Base-by-base conservation (phyloP, 441 rosid genomes). In the Erodium chrysanthum region DNA sequence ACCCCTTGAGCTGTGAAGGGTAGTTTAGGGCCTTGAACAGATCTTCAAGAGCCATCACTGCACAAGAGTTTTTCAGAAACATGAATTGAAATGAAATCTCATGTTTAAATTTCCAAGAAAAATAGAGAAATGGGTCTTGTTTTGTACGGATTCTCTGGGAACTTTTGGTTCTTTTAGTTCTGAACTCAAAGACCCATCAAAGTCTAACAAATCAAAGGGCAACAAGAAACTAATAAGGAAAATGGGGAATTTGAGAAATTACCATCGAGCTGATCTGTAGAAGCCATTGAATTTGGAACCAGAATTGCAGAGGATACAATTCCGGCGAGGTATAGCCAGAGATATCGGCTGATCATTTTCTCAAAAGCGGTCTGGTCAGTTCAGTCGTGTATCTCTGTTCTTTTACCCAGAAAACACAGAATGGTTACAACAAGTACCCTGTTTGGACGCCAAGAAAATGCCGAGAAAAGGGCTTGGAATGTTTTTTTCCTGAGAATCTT, bases 241-340 rank as follows among this genome's bases (percentile, higher is more conserved):
- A 42, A 12, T 18, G 21, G 29, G 44, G 64, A 4, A 60, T 20
- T 15, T 44, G 12, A 67, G 37, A 74, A 64, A 61, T 73, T 84
- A 91, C 99, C 91, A 65, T 91, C 96, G 33, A 82, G 75, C 21
- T 79, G 80, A 80, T 91, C 89, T 31, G 96, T 89, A 31, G 68
- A 70, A 7, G 91, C 84, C 52, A 70, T 64, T 66, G 85, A 74
- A 33, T 70, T 75, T 64, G 68, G 68, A 79, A 75, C 74, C 60
- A 84, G 74, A 71, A 72, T 68, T 65, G 67, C 74, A 7, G 60
- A 75, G 84, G 84, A 60, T 65, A 81, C 50, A 61, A 78, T 31
- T 10, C 70, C 72, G 18, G 68, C 21, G 50, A 78, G 70, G 71
- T 18, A 71, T 58, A 54, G 35, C 60, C 66, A 65, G 50, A 23